Conservation (phyloP, 208 protist genomes). For the Trichomonas vaginalis region DNA sequence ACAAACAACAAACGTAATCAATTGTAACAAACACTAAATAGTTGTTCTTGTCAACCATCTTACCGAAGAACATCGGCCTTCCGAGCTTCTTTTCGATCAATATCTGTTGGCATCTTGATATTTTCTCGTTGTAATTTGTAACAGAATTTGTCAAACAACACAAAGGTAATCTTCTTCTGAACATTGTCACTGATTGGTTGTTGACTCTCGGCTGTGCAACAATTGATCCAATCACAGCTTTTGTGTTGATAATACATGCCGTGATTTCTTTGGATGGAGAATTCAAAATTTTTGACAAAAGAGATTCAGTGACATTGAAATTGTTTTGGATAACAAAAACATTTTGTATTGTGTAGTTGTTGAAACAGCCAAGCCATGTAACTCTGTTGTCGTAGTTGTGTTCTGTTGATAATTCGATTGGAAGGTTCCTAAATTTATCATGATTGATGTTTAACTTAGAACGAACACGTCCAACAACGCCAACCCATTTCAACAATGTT, state of each 20-base stretch:
- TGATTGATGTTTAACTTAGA: neutral
- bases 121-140: neutral
- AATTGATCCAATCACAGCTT: neutral
- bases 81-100: neutral
- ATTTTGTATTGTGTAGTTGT: neutral
- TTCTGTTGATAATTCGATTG: neutral
- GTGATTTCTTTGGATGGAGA: neutral
- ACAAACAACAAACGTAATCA: neutral
- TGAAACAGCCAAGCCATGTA: neutral
- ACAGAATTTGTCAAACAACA: neutral
- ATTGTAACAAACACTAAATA: neutral
- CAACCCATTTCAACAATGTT: neutral
- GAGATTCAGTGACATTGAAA: neutral
- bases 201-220: neutral
- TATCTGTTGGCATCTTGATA: neutral
- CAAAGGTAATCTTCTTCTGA: neutral
- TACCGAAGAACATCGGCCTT: neutral
- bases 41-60: neutral
- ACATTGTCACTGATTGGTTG: neutral
- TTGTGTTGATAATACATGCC: neutral
- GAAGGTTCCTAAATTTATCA: neutral
- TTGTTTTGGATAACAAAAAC: neutral
- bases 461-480: neutral
- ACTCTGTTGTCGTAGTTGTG: neutral
- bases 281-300: neutral